Base-by-base conservation (phyloP, 371 early-diverging fungal genomes). In the Mucor ambiguus region DNA sequence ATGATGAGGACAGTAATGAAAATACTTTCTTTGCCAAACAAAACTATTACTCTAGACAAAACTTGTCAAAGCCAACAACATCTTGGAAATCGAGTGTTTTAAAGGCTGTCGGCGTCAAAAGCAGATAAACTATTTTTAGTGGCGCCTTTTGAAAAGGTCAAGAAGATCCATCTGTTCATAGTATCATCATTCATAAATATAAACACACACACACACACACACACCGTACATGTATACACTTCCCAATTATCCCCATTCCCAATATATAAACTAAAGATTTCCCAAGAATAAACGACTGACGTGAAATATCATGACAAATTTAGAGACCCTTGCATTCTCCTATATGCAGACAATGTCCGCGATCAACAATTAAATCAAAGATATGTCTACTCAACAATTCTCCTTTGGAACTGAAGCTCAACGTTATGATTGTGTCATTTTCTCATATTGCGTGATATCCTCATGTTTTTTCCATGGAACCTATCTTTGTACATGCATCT, bases 61-160 rank as follows among this genome's bases (percentile, higher is more conserved):
- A 56, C 20, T 20, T 56, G 30, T 32, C 30, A 56, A 56, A 56
- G 11, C 52, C 52, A 18, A 29, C 56, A 20, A 32, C 56, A 32
- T 56, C 56, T 33, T 56, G 56, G 56, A 56, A 56, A 33, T 56
- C 56, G 11, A 56, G 33, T 33, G 56, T 56, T 20, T 33, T 56
- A 11, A 56, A 33, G 33, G 56, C 56, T 56, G 56, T 56, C 30
- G 56, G 56, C 33, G 56, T 56, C 33, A 56, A 32, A 56, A 56
- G 56, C 56, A 56, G 20, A 56, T 56, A 56, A 30, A 14, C 26
- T 54, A 54, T 54, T 28, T 54, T 28, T 54, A 54, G 46, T 52
- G 7, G 52, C 28, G 52, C 52, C 52, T 52, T 52, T 52, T 52
- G 52, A 52, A 28, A 52, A 52, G 52, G 52, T 12, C 11, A 6